These are phyloP conservation scores for Sisymbrium irio DNA, from an alignment of 345 rosid genomes.

Conservation along the genomic window DNA sequence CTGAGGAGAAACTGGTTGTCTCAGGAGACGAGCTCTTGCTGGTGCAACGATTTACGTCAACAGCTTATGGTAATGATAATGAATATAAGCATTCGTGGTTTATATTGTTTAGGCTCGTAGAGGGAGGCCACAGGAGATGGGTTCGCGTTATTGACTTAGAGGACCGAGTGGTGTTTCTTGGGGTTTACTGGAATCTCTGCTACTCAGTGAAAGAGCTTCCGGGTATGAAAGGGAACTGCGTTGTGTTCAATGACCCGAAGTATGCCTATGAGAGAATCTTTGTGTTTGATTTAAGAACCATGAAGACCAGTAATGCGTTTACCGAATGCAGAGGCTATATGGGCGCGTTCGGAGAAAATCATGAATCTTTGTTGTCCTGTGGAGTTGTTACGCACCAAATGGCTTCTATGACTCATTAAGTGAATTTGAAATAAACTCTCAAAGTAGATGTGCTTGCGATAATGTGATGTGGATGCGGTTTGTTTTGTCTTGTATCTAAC, in stretches of 20 bases:
- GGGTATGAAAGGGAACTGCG: neutral
- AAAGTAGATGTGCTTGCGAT: too few relatives aligned
- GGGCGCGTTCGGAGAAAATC: neutral
- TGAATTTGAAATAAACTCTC: too few relatives aligned
- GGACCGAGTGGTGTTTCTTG: constrained; percentile 1
- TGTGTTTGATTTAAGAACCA: neutral
- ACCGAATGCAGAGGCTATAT: neutral
- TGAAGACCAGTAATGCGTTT: neutral
- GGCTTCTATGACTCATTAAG: neutral
- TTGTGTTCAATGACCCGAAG: neutral
- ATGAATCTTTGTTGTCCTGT: neutral
- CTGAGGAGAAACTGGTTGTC: neutral
- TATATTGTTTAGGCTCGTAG: constrained; percentile 1
- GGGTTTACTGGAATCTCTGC: neutral
- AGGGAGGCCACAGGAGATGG: neutral
- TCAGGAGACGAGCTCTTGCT: constrained; percentile 12
- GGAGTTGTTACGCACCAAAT: neutral
- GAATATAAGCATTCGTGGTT: neutral
- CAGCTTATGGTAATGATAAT: neutral
- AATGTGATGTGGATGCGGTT: too few relatives aligned
- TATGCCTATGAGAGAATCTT: too few relatives aligned
- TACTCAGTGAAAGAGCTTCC: neutral
- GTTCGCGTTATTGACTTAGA: neutral
- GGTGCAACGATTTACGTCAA: neutral
- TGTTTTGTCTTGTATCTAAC: too few relatives aligned